phyloP scores from a whole-genome alignment of 169 alveolate species.

The Fabrea salina region DNA sequence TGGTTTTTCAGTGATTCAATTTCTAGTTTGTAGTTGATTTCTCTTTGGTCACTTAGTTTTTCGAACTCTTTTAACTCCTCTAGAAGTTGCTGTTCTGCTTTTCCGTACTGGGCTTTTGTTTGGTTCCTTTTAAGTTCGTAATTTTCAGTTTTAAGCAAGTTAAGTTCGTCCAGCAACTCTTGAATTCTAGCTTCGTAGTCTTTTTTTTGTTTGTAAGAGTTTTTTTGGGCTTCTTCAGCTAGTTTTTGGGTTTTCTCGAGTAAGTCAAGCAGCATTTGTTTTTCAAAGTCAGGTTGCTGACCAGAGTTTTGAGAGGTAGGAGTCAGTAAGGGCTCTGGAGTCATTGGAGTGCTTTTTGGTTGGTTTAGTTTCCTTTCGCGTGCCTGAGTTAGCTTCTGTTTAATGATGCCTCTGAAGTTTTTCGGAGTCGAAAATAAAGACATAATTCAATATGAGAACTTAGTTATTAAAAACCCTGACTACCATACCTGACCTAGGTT shows the following conservation, averaged over 20 bases:
- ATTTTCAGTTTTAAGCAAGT: neutral
- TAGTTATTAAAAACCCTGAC: slow-evolving; percentile 35
- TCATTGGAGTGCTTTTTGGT: neutral
- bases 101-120: neutral
- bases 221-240: neutral
- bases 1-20: neutral
- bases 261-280: neutral
- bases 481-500: slow-evolving; percentile 60
- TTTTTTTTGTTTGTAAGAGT: neutral
- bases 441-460: too few species aligned
- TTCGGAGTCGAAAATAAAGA: neutral
- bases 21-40: neutral
- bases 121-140: neutral
- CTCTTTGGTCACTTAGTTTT: neutral
- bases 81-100: neutral
- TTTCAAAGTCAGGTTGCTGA: neutral
- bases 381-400: neutral
- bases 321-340: too few species aligned
- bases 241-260: neutral
- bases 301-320: neutral
- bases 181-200: neutral
- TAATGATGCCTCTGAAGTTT: slow-evolving; percentile 9
- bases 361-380: neutral
- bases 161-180: neutral
- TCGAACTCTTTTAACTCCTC: slow-evolving; percentile 1